A percentile compares a stretch with the other conserved stretches of the same genome.
Evolutionary conservation across 1,284 basidiomycete species (phyloP).

Genomic region (Athelia sp.): DNA sequence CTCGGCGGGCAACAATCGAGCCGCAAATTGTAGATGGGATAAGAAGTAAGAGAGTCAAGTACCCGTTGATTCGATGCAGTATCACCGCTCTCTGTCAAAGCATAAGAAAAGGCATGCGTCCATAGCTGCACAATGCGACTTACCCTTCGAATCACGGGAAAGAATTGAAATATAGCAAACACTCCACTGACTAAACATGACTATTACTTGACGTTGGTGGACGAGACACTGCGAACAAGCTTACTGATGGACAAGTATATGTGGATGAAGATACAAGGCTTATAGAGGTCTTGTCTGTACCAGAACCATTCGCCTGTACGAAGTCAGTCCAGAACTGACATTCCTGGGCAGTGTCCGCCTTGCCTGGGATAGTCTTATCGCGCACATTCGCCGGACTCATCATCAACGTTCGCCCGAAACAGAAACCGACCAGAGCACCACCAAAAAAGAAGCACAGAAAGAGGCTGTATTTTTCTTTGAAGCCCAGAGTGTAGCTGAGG

Average conservation of each 20-base stretch:
- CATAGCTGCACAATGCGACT: not conserved
- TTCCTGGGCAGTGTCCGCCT: not conserved
- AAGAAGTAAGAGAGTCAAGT: slow-evolving; percentile 11
- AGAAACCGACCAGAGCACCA: slow-evolving; percentile 20
- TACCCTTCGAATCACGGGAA: slow-evolving; percentile 21
- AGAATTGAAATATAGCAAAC: slow-evolving; percentile 17
- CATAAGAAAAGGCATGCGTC: not conserved
- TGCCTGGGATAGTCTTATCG: slow-evolving; percentile 13
- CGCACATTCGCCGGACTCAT: slow-evolving; percentile 13
- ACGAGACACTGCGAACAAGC: not conserved
- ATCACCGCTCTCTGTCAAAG: slow-evolving; percentile 12
- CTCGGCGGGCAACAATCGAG: slow-evolving; percentile 14
- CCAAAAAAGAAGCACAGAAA: slow-evolving; percentile 20
- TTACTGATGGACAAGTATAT: slow-evolving; percentile 21
- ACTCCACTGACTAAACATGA: slow-evolving; percentile 17
- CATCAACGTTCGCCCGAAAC: slow-evolving; percentile 15
- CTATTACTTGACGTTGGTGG: not conserved
- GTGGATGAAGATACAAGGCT: slow-evolving; percentile 19
- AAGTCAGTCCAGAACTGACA: not conserved
- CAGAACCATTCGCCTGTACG: slow-evolving; percentile 21
- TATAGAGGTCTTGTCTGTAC: slow-evolving; percentile 16
- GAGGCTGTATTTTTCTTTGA: slow-evolving; percentile 19
- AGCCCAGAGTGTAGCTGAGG: slow-evolving; percentile 20
- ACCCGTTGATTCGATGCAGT: slow-evolving; percentile 20
- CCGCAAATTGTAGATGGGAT: slow-evolving; percentile 18